Percentiles rank a stretch among this genome's conserved stretches.
Conservation (phyloP, 148 eudicot genomes). For the Vaccinium darrowii region DNA sequence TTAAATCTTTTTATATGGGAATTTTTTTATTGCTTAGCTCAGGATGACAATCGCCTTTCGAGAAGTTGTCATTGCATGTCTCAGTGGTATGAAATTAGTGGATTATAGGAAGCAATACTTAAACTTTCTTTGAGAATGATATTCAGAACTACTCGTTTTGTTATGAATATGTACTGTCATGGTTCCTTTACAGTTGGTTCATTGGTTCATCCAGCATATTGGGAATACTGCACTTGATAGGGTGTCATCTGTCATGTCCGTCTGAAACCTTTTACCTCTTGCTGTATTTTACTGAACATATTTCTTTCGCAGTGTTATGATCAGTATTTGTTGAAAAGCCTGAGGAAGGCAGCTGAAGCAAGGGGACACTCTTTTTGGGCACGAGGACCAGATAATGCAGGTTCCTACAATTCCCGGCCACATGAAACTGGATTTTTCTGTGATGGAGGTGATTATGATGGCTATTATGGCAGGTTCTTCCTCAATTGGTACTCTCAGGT, state of each 20-base stretch:
- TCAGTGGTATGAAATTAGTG: neutral
- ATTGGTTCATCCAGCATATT: conserved; percentile 8
- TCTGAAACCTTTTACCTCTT: conserved; percentile 15
- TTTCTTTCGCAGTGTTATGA: conserved; percentile 80
- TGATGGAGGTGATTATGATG: conserved; percentile 93
- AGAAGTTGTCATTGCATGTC: neutral
- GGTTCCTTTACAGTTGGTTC: conserved; percentile 1
- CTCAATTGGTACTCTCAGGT: conserved; percentile 90
- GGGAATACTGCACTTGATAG: neutral
- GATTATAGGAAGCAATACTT: neutral
- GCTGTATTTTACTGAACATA: neutral
- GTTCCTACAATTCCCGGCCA: conserved; percentile 90
- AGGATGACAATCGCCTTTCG: too few relatives aligned
- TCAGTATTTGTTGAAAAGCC: conserved; percentile 77
- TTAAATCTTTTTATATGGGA: neutral
- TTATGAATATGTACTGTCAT: neutral
- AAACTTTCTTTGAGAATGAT: neutral
- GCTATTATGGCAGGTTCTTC: conserved; percentile 92
- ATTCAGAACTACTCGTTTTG: neutral
- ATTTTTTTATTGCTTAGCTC: too few relatives aligned
- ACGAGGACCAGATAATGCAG: conserved; percentile 84
- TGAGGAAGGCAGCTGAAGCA: conserved; percentile 79
- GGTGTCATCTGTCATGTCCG: neutral
- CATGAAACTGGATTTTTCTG: conserved; percentile 97
- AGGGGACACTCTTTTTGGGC: conserved; percentile 92